phyloP scores from a whole-genome alignment of 1,284 basidiomycete species.

The Ganoderma leucocontextum region DNA sequence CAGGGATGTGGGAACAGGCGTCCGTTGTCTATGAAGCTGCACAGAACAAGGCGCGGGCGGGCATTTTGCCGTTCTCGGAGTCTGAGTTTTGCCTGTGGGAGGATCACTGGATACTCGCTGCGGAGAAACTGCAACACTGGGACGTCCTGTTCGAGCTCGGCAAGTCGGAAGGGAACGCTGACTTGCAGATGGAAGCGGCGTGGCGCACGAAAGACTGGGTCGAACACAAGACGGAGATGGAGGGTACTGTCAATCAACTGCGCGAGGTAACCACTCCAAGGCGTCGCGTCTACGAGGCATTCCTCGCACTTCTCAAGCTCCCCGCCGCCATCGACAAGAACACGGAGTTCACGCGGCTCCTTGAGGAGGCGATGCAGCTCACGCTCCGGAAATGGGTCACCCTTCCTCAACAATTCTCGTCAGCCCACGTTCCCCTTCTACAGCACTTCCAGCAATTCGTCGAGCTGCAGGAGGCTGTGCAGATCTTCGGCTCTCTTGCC shows the following conservation, averaged over 20 bases:
- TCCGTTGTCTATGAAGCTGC: conserved; percentile 91
- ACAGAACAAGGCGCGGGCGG: conserved; percentile 86
- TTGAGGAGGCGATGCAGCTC: conserved; percentile 98
- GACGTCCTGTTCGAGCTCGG: conserved; percentile 95
- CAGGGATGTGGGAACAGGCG: conserved; percentile 97
- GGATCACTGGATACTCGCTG: conserved; percentile 98
- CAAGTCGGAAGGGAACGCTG: conserved; percentile 90
- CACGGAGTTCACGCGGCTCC: conserved; percentile 82
- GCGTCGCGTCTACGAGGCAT: conserved; percentile 95
- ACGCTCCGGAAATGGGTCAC: conserved; percentile 96
- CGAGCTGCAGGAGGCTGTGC: conserved; percentile 95
- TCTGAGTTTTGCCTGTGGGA: conserved; percentile 99
- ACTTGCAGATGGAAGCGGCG: conserved; percentile 93
- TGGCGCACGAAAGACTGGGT: conserved; percentile 97
- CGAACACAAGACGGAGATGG: conserved; percentile 81
- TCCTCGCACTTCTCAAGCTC: conserved; percentile 83
- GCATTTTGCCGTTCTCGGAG: conserved; percentile 91
- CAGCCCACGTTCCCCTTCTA: conserved; percentile 93
- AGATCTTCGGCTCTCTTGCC: conserved; percentile 92
- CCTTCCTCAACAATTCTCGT: conserved; percentile 86
- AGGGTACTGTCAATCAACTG: conserved; percentile 85
- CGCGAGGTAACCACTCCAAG: conserved; percentile 92
- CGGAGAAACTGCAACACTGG: conserved; percentile 98
- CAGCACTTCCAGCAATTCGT: conserved; percentile 99
- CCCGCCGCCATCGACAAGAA: conserved; percentile 76